Base-by-base conservation (phyloP, 495 filamentous ascomycete genomes). In the Amniculicola lignicola region DNA sequence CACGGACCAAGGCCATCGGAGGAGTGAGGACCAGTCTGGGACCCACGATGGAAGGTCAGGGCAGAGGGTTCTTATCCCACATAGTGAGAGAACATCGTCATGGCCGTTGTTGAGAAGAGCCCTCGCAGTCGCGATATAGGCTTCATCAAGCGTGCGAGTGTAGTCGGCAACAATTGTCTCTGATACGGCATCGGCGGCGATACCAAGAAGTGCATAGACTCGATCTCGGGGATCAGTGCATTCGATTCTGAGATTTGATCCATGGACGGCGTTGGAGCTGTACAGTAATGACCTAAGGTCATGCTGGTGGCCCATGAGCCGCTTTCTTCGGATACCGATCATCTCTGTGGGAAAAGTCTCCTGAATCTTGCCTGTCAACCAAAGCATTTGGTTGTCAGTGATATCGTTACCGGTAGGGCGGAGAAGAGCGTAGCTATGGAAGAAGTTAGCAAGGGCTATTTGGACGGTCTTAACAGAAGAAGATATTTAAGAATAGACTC, bases 121-220 rank as follows among this genome's bases (percentile, higher is more conserved):
- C 14, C 24, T 29, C 11, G 53, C 65, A 16, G 61, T 40, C 3
- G 51, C 46, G 18, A 56, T 37, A 43, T 62, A 66, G 12, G 59
- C 52, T 9, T 63, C 60, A 39, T 58, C 54, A 16, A 50, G 49
- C 0, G 57, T 21, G 6, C 61, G 57, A 16, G 52, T 56, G 18
- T 68, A 68, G 29, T 68, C 57, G 14, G 63, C 54, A 16, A 61
- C 39, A 19, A 66, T 64, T 1, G 58, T 54, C 15, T 51, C 28
- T 10, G 49, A 44, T 0, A 35, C 37, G 14, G 48, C 18, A 43
- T 68, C 66, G 1, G 50, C 59, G 18, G 66, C 63, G 45, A 68
- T 63, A 2, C 66, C 66, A 3, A 68, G 54, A 19, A 66, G 45
- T 10, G 63, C 63, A 18, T 62, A 68, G 11, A 68, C 51, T 12